Evolutionary conservation across 805 yeast species (phyloP).

Genomic region (Candida chauliodis): DNA sequence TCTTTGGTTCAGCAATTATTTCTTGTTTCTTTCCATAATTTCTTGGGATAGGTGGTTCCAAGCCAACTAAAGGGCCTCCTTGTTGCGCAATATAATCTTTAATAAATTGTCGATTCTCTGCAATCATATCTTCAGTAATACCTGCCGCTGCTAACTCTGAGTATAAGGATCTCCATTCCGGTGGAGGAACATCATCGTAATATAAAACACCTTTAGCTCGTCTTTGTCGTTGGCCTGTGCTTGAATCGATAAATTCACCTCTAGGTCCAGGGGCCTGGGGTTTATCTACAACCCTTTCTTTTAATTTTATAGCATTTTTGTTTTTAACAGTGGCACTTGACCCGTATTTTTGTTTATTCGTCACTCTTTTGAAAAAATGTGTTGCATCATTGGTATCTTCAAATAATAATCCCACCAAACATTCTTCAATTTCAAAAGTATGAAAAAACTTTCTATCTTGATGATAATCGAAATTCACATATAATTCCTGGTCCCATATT

Average conservation of each 20-base stretch:
- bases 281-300: constrained; percentile 37
- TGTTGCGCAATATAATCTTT: constrained; percentile 70
- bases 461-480: constrained; percentile 80
- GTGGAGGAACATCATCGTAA: constrained; percentile 78
- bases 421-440: constrained; percentile 88
- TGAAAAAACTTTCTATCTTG: constrained; percentile 96
- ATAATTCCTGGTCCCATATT: constrained; percentile 95
- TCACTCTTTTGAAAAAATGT: constrained; percentile 76
- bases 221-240: constrained; percentile 53
- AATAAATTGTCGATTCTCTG: constrained; percentile 78
- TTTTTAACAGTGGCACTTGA: constrained; percentile 82
- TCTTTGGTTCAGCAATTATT: constrained; percentile 16
- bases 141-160: constrained; percentile 73
- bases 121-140: constrained; percentile 83
- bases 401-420: constrained; percentile 80
- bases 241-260: constrained; percentile 52
- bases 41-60: constrained; percentile 82
- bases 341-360: constrained; percentile 73
- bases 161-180: constrained; percentile 78
- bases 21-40: constrained; percentile 26
- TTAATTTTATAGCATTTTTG: constrained; percentile 82
- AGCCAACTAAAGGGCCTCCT: constrained; percentile 77
- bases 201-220: constrained; percentile 58
- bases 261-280: constrained; percentile 54
- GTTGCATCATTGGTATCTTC: constrained; percentile 87